A percentile compares a stretch with the other conserved stretches of the same genome.
These are phyloP conservation scores for Tetracentron sinense DNA, from an alignment of 164 flowering plant species.

Conservation along the genomic window DNA sequence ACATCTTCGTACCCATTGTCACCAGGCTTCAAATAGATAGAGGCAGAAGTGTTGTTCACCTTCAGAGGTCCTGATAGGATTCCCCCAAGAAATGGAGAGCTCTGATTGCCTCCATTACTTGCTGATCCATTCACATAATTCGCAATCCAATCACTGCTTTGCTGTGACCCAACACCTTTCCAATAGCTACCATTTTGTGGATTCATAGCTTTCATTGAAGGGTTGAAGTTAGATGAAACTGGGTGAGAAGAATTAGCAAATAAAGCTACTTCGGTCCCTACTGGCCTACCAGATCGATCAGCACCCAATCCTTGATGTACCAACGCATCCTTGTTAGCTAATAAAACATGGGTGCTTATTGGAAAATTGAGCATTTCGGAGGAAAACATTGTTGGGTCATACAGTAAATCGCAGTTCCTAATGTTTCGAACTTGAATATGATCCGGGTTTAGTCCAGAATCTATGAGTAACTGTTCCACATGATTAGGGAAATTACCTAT, in stretches of 20 bases:
- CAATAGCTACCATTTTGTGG: constrained; percentile 33
- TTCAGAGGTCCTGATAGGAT: constrained; percentile 20
- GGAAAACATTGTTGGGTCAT: constrained; percentile 27
- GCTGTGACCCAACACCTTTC: constrained; percentile 37
- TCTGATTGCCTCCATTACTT: constrained; percentile 21
- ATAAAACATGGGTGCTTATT: constrained; percentile 8
- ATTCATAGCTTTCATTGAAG: constrained; percentile 11
- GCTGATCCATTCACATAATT: constrained; percentile 24
- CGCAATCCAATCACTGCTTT: constrained; percentile 32
- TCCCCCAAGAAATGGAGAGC: constrained; percentile 21
- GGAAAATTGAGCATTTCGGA: constrained; percentile 39
- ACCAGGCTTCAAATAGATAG: constrained; percentile 23
- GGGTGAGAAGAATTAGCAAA: constrained; percentile 15
- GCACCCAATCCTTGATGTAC: neutral
- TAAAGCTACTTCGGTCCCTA: constrained; percentile 2
- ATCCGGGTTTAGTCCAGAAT: constrained; percentile 23
- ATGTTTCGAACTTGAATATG: constrained; percentile 22
- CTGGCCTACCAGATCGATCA: constrained; percentile 8
- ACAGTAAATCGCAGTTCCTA: constrained; percentile 20
- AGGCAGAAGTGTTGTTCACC: constrained; percentile 9
- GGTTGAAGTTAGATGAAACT: constrained; percentile 8
- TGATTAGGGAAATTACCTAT: constrained; percentile 18
- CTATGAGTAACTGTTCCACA: constrained; percentile 21
- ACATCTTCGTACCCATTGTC: constrained; percentile 27
- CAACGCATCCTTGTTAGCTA: constrained; percentile 14